Conservation (phyloP, 768 basidiomycete species). For the Daedalea quercina region DNA sequence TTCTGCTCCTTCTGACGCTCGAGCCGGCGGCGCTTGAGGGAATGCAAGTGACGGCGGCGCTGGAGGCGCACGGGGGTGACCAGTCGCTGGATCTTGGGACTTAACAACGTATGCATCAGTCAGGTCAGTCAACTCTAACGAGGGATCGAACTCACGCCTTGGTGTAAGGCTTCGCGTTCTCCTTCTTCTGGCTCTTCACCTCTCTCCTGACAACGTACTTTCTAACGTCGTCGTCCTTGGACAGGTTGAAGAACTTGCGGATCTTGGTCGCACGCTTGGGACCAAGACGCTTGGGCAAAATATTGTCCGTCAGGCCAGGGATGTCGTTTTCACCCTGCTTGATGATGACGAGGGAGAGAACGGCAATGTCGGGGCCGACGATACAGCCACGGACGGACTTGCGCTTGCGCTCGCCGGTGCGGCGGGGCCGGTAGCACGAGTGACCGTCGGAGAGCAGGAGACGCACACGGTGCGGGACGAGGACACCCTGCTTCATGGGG, state of each 20-base stretch:
- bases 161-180: slow-evolving; percentile 86
- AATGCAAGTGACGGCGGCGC: slow-evolving; percentile 87
- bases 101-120: slow-evolving; percentile 20
- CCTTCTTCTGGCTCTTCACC: slow-evolving; percentile 86
- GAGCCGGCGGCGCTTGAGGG: slow-evolving; percentile 82
- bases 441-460: slow-evolving; percentile 94
- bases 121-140: slow-evolving; percentile 1
- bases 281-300: slow-evolving; percentile 92
- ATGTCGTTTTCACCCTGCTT: slow-evolving; percentile 92
- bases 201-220: slow-evolving; percentile 95
- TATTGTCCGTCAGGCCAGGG: slow-evolving; percentile 85
- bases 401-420: slow-evolving; percentile 94
- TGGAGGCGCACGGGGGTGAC: slow-evolving; percentile 95
- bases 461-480: slow-evolving; percentile 87
- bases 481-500: slow-evolving; percentile 99
- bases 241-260: slow-evolving; percentile 93
- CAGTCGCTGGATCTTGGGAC: slow-evolving; percentile 95
- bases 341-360: slow-evolving; percentile 89
- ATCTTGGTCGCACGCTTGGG: slow-evolving; percentile 98
- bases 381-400: slow-evolving; percentile 99
- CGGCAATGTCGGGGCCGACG: slow-evolving; percentile 93
- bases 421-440: slow-evolving; percentile 94
- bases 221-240: slow-evolving; percentile 97
- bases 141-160: slow-evolving; percentile 72
- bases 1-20: slow-evolving; percentile 95